phyloP scores from a whole-genome alignment of 768 basidiomycete genomes.

The Russula earlei region DNA sequence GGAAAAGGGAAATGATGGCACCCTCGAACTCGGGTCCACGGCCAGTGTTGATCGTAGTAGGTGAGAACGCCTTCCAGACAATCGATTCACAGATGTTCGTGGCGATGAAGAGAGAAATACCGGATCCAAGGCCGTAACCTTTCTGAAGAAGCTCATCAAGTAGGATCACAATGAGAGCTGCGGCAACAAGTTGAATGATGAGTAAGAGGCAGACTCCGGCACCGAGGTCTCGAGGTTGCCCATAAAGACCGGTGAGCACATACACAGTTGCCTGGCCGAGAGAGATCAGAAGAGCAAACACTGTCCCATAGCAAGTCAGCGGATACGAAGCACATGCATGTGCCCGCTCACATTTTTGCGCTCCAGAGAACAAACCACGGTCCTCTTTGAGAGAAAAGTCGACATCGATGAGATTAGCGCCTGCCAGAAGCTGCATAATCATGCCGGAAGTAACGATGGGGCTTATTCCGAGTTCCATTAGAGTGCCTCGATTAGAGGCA shows the following conservation, averaged over 20 bases:
- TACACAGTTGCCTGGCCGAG: constrained; percentile 96
- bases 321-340: not conserved
- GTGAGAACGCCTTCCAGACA: constrained; percentile 99
- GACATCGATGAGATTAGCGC: constrained; percentile 94
- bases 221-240: constrained; percentile 85
- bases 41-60: constrained; percentile 96
- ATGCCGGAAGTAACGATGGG: constrained; percentile 98
- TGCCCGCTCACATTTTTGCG: constrained; percentile 81
- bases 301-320: constrained; percentile 32
- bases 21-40: constrained; percentile 98
- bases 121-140: constrained; percentile 96
- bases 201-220: constrained; percentile 95
- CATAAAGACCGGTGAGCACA: constrained; percentile 94
- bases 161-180: constrained; percentile 93
- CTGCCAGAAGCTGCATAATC: constrained; percentile 99
- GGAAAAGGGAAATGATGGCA: constrained; percentile 93
- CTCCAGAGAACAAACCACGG: constrained; percentile 87
- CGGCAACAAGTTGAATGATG: constrained; percentile 91
- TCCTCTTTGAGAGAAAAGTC: constrained; percentile 98
- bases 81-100: constrained; percentile 99
- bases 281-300: constrained; percentile 93
- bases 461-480: constrained; percentile 98
- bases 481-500: constrained; percentile 94
- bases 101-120: constrained; percentile 97
- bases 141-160: constrained; percentile 99